Conservation (phyloP, 345 rosid species). For the Tarenaya hassleriana region DNA sequence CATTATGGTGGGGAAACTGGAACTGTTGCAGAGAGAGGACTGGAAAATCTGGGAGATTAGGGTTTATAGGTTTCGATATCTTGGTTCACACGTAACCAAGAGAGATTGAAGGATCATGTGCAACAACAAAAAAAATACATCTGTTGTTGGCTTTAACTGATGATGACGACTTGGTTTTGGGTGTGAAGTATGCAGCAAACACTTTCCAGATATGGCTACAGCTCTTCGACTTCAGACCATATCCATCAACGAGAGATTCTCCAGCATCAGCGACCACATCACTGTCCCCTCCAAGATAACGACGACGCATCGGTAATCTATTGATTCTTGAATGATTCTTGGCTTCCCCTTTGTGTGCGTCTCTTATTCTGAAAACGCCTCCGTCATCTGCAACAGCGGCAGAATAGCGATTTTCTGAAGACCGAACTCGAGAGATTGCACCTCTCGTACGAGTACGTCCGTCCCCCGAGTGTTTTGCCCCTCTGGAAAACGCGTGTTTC, state of each 20-base stretch:
- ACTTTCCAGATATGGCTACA: conserved; percentile 23
- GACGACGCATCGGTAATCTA: conserved; percentile 17
- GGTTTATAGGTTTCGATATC: too few relatives aligned
- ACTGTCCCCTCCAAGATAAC: conserved; percentile 18
- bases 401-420: conserved; percentile 14
- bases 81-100: too few relatives aligned
- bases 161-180: background rate
- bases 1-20: too few relatives aligned
- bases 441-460: conserved; percentile 29
- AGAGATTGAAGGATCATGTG: too few relatives aligned
- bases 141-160: background rate
- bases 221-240: conserved; percentile 5
- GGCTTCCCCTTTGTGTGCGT: too few relatives aligned
- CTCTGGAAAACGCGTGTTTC: background rate
- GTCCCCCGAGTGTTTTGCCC: background rate
- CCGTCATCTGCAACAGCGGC: conserved; percentile 20
- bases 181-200: conserved; percentile 27
- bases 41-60: too few relatives aligned
- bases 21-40: too few relatives aligned
- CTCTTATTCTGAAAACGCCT: background rate
- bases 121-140: too few relatives aligned
- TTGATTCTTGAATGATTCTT: background rate
- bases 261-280: background rate
- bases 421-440: conserved; percentile 25
- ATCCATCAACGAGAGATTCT: conserved; percentile 14